Evolutionary conservation across 2,329 filamentous ascomycete genomes (phyloP), one percentile per base, ranked within the genome.

Genomic region (Colletotrichum scovillei): DNA sequence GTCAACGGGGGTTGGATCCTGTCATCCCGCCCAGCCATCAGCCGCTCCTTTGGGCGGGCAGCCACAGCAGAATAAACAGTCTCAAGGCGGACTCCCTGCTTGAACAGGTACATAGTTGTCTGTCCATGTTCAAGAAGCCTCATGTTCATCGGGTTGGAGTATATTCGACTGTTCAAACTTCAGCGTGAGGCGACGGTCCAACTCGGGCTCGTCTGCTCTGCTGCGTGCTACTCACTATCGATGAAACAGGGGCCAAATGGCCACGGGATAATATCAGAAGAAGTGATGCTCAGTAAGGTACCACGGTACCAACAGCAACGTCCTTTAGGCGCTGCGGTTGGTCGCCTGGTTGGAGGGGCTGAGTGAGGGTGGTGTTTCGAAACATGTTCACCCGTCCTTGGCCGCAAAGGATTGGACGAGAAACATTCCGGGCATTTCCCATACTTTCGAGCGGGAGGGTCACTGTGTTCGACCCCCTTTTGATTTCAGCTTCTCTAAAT

Each of bases 221-320:
- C 42, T 19, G 42, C n/a, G 42, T 22, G 42, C 42, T 49, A 49
- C 42, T 11, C 60, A 73, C 59, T 73, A 62, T 46, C 68, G 67
- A 60, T 73, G 70, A 73, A 72, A 72, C 70, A 72, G 70, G 69
- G 65, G 66, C 69, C 30, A 59, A 46, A 59, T 26, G 26, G 55
- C 28, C 70, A 62, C 30, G 52, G 24, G 60, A 42, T 42, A 66
- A 28, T 60, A 55, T 16, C 28, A 42, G 14, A 57, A 55, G 35
- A 57, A 55, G 35, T 19, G 57, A 12, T 5, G 22, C 24, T 11
- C 22, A 22, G 46, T 55, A 28, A 16, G 35, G 30, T 12, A 30
- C 67, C 53, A 49, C 9, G 35, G 38, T 19, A 30, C 67, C 53
- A 49, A 60, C 35, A 11, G 22, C 42, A 26, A 60, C 55, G 55